A percentile compares a stretch with the other conserved stretches of the same genome.
Conservation (phyloP, 2,329 filamentous ascomycete species). For the Alternaria rosae region DNA sequence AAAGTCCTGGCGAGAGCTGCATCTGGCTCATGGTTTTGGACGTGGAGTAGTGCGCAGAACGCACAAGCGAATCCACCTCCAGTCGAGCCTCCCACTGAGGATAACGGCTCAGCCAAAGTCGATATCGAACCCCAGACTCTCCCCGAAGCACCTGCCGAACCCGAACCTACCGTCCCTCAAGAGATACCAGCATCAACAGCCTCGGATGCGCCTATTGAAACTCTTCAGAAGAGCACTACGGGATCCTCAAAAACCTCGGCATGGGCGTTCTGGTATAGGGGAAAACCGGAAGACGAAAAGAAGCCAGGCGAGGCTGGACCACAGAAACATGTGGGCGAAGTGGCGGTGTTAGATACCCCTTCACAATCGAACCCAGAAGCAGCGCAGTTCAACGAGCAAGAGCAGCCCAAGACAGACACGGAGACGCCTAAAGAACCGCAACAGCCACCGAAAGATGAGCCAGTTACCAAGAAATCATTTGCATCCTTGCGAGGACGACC, state of each 20-base stretch:
- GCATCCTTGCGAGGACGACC: conserved; percentile 42
- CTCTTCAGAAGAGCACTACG: conserved; percentile 24
- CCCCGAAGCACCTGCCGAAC: neutral
- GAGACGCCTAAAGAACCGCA: conserved; percentile 27
- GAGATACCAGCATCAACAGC: conserved; percentile 9
- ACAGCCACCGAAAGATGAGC: conserved; percentile 26
- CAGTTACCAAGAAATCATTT: conserved; percentile 37
- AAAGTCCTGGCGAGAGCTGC: conserved; percentile 25
- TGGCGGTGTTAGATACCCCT: conserved; percentile 60
- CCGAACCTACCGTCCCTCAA: conserved; percentile 7
- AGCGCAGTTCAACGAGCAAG: conserved; percentile 59
- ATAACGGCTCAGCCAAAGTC: conserved; percentile 12
- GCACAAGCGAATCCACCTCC: conserved; percentile 37
- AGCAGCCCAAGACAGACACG: conserved; percentile 26
- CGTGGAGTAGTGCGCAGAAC: conserved; percentile 59
- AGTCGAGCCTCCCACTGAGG: conserved; percentile 16
- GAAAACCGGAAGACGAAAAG: conserved; percentile 60
- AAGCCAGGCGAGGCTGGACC: conserved; percentile 64
- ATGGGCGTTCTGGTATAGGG: conserved; percentile 83
- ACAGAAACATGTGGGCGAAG: conserved; percentile 61
- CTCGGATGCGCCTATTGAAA: conserved; percentile 15
- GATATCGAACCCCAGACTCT: conserved; percentile 16
- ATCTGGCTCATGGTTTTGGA: conserved; percentile 57
- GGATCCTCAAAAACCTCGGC: conserved; percentile 64
- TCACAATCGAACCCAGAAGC: conserved; percentile 60